phyloP scores from a whole-genome alignment of 1,139 yeast species.

The Petasospora rhodanensis region DNA sequence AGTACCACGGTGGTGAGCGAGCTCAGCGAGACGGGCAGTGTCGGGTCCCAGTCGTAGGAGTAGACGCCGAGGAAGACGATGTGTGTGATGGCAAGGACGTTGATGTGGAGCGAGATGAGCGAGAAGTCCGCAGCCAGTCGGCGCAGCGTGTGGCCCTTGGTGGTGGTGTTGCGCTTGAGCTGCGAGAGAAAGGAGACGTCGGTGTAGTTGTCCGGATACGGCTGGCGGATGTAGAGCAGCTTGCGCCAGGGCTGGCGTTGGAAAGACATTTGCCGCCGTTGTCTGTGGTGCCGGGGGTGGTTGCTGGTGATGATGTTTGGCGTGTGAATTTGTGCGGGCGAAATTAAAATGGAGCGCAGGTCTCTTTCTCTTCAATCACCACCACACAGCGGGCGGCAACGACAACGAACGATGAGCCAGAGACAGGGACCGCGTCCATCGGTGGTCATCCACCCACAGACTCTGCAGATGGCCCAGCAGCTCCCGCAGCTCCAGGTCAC shows the following conservation, averaged over 20 bases:
- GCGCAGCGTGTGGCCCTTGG: slow-evolving; percentile 60
- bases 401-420: no score
- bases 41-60: slow-evolving; percentile 26
- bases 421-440: no score
- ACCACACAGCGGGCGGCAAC: no score
- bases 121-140: slow-evolving; percentile 65
- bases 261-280: no score
- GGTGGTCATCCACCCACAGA: no score
- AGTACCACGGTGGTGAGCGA: slow-evolving; percentile 31
- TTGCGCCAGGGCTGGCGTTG: slow-evolving; percentile 75
- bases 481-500: no score
- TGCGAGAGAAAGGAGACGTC: slow-evolving; percentile 75
- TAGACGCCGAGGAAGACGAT: slow-evolving; percentile 60
- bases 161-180: slow-evolving; percentile 72
- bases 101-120: slow-evolving; percentile 61
- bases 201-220: slow-evolving; percentile 89
- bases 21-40: slow-evolving; percentile 21
- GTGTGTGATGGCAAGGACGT: slow-evolving; percentile 55
- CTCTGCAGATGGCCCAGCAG: not conserved
- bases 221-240: slow-evolving; percentile 80
- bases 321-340: no score
- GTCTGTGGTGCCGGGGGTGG: no score
- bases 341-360: no score
- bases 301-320: no score
- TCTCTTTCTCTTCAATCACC: no score